Percentiles rank a stretch among this genome's conserved stretches.
Evolutionary conservation across 2,329 filamentous ascomycete species (phyloP).

Genomic region (Stagonosporopsis cucurbitacearum): DNA sequence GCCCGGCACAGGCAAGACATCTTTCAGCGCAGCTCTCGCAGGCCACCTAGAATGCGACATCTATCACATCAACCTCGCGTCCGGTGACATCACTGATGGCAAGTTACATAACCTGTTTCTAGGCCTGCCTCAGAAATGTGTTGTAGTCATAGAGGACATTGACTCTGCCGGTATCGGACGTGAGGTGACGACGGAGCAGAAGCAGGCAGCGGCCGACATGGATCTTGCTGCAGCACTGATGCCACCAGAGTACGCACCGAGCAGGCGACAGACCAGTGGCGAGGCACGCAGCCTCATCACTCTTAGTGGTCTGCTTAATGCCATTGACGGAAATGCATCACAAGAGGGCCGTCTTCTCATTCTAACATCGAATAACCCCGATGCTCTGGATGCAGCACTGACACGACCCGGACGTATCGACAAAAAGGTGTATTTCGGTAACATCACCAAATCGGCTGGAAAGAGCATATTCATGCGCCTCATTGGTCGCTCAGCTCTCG

Average conservation of each 20-base stretch:
- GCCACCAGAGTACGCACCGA: conserved; percentile 15
- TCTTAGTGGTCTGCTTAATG: conserved; percentile 77
- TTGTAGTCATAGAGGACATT: conserved; percentile 53
- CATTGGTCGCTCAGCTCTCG: conserved; percentile 34
- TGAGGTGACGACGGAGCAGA: conserved; percentile 14
- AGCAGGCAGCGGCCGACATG: background rate
- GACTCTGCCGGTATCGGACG: conserved; percentile 45
- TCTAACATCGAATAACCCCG: conserved; percentile 81
- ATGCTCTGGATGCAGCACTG: conserved; percentile 74
- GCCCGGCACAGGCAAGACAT: conserved; percentile 52
- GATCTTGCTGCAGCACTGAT: conserved; percentile 5
- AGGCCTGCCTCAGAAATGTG: conserved; percentile 44
- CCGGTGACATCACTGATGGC: conserved; percentile 36
- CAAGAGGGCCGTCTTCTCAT: conserved; percentile 80
- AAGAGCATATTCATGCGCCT: conserved; percentile 41
- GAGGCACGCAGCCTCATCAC: conserved; percentile 46
- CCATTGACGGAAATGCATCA: conserved; percentile 80
- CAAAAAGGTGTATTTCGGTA: conserved; percentile 75
- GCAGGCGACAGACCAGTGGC: background rate
- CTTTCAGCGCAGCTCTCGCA: conserved; percentile 48
- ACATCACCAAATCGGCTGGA: conserved; percentile 29
- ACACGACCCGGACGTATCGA: conserved; percentile 76
- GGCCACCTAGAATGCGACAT: conserved; percentile 49
- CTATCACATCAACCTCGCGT: conserved; percentile 47
- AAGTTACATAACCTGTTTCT: conserved; percentile 41